A percentile compares a stretch with the other conserved stretches of the same genome.
Conservation (phyloP, 768 basidiomycete genomes). For the Boletus sp. region DNA sequence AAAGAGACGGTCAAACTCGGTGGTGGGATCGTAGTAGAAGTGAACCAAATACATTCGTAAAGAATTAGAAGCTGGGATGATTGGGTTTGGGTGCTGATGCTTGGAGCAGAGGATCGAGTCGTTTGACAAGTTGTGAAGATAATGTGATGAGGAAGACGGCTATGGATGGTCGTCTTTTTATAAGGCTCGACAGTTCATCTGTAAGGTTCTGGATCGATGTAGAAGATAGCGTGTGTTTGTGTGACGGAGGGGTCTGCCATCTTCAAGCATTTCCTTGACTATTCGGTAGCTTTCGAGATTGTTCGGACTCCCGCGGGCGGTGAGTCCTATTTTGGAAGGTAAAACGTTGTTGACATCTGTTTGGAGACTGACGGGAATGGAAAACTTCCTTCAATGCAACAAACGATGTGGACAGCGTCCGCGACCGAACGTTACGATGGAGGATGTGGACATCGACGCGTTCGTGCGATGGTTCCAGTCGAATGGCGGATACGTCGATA, state of each 20-base stretch:
- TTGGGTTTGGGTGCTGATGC: not conserved
- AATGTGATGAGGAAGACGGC: not conserved
- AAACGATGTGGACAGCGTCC: not conserved
- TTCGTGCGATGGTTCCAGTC: slow-evolving; percentile 61
- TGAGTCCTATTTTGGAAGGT: slow-evolving; percentile 6
- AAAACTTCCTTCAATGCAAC: too few species aligned
- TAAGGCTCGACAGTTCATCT: not conserved
- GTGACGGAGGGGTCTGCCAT: not conserved
- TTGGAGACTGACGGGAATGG: not conserved
- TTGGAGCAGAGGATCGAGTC: not conserved
- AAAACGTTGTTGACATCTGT: not conserved
- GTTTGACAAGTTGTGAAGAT: not conserved
- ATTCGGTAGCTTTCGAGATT: slow-evolving; percentile 7
- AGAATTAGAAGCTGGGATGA: not conserved
- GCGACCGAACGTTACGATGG: not conserved
- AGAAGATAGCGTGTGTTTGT: not conserved
- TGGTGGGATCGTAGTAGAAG: slow-evolving; percentile 1
- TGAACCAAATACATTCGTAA: slow-evolving; percentile 1
- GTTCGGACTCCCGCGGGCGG: not conserved
- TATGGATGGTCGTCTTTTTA: not conserved
- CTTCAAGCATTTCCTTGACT: not conserved
- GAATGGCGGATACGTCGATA: slow-evolving; percentile 51
- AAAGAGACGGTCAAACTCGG: slow-evolving; percentile 7
- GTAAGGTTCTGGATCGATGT: not conserved
- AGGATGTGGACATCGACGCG: slow-evolving; percentile 17